These are phyloP conservation scores for Cladorrhinum sp. DNA, from an alignment of 2,329 filamentous ascomycete species.

Conservation along the genomic window DNA sequence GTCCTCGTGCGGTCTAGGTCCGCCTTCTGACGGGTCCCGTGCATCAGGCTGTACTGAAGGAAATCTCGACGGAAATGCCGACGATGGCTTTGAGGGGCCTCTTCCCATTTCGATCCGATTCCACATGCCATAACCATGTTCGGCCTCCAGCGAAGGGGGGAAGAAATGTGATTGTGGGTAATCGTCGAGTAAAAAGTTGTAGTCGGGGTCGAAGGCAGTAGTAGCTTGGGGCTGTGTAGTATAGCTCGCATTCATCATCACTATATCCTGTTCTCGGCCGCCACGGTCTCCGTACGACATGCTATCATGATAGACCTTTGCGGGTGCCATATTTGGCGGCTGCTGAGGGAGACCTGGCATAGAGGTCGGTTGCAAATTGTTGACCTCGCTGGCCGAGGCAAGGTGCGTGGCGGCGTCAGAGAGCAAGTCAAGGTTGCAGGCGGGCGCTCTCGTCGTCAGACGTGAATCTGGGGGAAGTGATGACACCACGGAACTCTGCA, in stretches of 20 bases:
- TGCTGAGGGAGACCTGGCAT: conserved; percentile 44
- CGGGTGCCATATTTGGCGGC: conserved; percentile 41
- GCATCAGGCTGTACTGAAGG: conserved; percentile 52
- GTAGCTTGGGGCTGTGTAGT: conserved; percentile 35
- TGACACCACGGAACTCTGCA: conserved; percentile 37
- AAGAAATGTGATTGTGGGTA: conserved; percentile 55
- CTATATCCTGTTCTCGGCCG: conserved; percentile 43
- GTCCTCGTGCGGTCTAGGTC: conserved; percentile 41
- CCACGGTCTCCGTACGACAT: conserved; percentile 48
- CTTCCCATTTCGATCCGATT: conserved; percentile 41
- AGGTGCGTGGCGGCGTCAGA: conserved; percentile 56
- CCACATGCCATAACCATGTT: conserved; percentile 53
- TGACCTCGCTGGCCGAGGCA: conserved; percentile 53
- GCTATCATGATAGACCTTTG: conserved; percentile 49
- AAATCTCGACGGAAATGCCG: conserved; percentile 54
- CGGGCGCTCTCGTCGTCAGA: conserved; percentile 42
- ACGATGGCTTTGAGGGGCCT: conserved; percentile 45
- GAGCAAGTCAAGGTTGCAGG: conserved; percentile 56
- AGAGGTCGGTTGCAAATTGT: conserved; percentile 47
- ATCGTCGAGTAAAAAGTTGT: conserved; percentile 59
- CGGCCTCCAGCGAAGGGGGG: conserved; percentile 52
- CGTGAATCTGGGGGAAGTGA: conserved; percentile 47
- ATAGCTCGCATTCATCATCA: conserved; percentile 41
- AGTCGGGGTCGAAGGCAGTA: conserved; percentile 49
- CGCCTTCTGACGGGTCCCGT: conserved; percentile 42